Evolutionary conservation across 805 yeast genomes (phyloP).

Genomic region (Nakazawaea pomicola): DNA sequence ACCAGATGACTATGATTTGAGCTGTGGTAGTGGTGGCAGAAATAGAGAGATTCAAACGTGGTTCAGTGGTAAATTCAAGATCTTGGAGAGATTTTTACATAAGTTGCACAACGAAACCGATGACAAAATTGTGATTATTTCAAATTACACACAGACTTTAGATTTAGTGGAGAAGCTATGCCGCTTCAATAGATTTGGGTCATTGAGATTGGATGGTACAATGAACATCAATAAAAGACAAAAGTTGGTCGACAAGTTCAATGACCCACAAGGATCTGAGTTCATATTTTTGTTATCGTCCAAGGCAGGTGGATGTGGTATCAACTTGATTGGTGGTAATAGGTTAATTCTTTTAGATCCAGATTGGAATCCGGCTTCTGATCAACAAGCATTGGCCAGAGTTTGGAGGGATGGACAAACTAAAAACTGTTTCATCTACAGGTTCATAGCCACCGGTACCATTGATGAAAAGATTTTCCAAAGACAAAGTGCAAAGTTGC

Average conservation of each 20-base stretch:
- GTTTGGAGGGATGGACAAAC: slow-evolving; percentile 99
- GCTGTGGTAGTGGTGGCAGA: slow-evolving; percentile 45
- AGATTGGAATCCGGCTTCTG: slow-evolving; percentile 99
- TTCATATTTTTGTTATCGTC: slow-evolving; percentile 87
- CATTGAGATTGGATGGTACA: slow-evolving; percentile 84
- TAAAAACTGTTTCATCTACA: slow-evolving; percentile 91
- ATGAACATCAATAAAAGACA: slow-evolving; percentile 90
- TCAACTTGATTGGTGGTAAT: slow-evolving; percentile 94
- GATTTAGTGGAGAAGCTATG: slow-evolving; percentile 89
- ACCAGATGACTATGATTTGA: slow-evolving; percentile 69
- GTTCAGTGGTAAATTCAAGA: slow-evolving; percentile 82
- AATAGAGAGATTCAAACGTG: slow-evolving; percentile 70
- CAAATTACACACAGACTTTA: slow-evolving; percentile 91
- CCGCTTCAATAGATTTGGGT: slow-evolving; percentile 67
- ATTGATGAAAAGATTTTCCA: slow-evolving; percentile 96
- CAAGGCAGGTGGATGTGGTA: slow-evolving; percentile 99
- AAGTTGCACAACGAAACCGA: slow-evolving; percentile 76
- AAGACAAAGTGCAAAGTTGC: slow-evolving; percentile 90
- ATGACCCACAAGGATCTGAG: slow-evolving; percentile 83
- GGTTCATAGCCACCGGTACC: slow-evolving; percentile 91
- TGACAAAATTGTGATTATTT: slow-evolving; percentile 91
- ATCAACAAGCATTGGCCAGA: slow-evolving; percentile 95
- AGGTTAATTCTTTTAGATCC: slow-evolving; percentile 81
- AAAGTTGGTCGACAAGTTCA: slow-evolving; percentile 84
- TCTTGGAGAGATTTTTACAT: slow-evolving; percentile 77